Percentiles rank a stretch among this genome's conserved stretches.
phyloP scores from a whole-genome alignment of 1,284 basidiomycete species.

The Phenoliferia sp. region DNA sequence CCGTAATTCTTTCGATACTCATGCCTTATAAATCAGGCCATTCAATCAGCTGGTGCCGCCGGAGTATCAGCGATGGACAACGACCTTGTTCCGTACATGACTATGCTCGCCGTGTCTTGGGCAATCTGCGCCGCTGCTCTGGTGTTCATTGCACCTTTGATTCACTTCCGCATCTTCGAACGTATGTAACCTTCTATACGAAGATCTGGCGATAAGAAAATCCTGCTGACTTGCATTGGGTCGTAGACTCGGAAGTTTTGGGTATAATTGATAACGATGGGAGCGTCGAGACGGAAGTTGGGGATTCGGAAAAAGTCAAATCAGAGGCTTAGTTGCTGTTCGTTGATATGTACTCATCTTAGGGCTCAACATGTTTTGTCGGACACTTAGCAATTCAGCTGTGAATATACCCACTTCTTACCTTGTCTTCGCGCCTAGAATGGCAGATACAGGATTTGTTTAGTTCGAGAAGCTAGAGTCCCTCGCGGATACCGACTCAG shows the following conservation, averaged over 20 bases:
- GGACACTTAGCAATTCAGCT: no score
- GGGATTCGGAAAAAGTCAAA: no score
- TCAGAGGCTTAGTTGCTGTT: no score
- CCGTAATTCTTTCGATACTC: neutral
- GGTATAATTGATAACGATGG: neutral
- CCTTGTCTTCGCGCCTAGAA: no score
- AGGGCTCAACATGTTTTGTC: no score
- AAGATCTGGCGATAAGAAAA: neutral
- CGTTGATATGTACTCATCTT: no score
- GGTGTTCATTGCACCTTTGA: conserved; percentile 24
- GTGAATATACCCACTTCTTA: no score
- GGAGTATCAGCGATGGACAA: conserved; percentile 29
- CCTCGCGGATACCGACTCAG: no score
- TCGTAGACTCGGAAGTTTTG: neutral
- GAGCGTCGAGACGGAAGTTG: neutral
- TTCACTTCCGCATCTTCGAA: conserved; percentile 22
- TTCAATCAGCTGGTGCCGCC: conserved; percentile 33
- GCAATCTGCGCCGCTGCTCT: conserved; percentile 23
- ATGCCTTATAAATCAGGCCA: conserved; percentile 3
- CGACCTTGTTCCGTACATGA: conserved; percentile 10
- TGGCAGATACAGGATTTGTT: no score
- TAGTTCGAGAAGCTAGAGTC: no score
- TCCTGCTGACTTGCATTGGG: neutral
- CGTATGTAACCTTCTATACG: neutral
- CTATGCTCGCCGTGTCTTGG: conserved; percentile 30